These are phyloP conservation scores for Zanthoxylum bungeanum DNA, from an alignment of 345 rosid genomes.

Conservation along the genomic window DNA sequence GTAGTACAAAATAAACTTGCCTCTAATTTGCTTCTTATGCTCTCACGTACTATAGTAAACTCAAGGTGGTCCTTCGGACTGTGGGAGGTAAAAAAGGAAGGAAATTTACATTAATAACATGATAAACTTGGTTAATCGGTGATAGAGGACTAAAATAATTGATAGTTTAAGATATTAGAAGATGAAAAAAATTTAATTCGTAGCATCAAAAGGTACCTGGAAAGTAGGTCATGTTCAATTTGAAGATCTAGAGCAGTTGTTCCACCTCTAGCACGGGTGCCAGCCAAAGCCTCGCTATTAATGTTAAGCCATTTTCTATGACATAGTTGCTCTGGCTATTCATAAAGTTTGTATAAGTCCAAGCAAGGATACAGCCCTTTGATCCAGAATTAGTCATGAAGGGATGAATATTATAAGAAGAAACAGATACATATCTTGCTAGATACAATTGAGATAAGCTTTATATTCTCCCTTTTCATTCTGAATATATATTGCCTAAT, in stretches of 20 bases:
- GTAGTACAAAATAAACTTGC: conserved; percentile 35
- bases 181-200: not conserved
- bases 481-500: not conserved
- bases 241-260: conserved; percentile 61
- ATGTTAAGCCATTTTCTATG: conserved; percentile 65
- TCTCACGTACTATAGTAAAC: conserved; percentile 79
- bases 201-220: conserved; percentile 61
- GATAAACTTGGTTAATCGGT: conserved; percentile 2
- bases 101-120: conserved; percentile 8
- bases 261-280: conserved; percentile 80
- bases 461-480: not conserved
- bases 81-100: conserved; percentile 14
- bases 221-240: conserved; percentile 70
- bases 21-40: conserved; percentile 67
- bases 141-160: not conserved
- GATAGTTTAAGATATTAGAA: not conserved
- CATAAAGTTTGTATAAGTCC: conserved; percentile 48
- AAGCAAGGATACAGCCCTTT: conserved; percentile 25
- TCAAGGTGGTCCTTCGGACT: conserved; percentile 89
- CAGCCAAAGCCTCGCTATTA: conserved; percentile 86
- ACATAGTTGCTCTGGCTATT: conserved; percentile 96
- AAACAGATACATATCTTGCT: not conserved
- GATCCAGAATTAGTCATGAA: not conserved
- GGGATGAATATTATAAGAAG: not conserved
- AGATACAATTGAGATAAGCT: not conserved